phyloP scores from a whole-genome alignment of 768 basidiomycete genomes.

The Dendrothele bispora region DNA sequence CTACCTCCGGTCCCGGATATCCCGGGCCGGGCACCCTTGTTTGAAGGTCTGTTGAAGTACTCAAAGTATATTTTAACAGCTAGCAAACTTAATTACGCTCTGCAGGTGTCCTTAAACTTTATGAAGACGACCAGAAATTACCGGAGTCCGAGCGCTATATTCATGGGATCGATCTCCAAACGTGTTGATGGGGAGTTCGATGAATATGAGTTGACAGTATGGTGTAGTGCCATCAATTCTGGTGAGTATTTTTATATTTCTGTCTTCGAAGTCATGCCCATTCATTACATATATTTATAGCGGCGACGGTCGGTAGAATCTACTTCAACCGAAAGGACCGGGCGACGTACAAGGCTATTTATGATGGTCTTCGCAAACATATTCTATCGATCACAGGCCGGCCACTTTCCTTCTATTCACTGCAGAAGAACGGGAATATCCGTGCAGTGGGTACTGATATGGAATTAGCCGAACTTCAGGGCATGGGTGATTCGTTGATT shows the following conservation, averaged over 20 bases:
- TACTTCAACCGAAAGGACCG: background rate
- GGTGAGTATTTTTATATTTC: background rate
- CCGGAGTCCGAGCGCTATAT: background rate
- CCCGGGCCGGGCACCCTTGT: no score
- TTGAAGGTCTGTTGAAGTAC: no score
- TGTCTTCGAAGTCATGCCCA: background rate
- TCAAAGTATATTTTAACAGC: no score
- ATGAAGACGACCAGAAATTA: background rate
- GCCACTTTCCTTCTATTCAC: background rate
- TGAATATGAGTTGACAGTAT: background rate
- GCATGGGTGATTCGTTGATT: no score
- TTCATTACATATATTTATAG: no score
- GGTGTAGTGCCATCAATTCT: background rate
- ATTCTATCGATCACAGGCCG: background rate
- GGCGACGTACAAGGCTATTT: background rate
- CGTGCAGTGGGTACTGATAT: background rate
- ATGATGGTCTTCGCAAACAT: background rate
- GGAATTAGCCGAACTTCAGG: background rate
- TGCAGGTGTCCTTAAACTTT: background rate
- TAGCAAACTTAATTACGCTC: no score
- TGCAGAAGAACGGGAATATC: background rate
- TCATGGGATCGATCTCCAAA: background rate
- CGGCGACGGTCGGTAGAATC: background rate
- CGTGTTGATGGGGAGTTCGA: background rate
- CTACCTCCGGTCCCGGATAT: no score